Conservation (phyloP, 768 basidiomycete genomes). For the Tephrocybe sp. region DNA sequence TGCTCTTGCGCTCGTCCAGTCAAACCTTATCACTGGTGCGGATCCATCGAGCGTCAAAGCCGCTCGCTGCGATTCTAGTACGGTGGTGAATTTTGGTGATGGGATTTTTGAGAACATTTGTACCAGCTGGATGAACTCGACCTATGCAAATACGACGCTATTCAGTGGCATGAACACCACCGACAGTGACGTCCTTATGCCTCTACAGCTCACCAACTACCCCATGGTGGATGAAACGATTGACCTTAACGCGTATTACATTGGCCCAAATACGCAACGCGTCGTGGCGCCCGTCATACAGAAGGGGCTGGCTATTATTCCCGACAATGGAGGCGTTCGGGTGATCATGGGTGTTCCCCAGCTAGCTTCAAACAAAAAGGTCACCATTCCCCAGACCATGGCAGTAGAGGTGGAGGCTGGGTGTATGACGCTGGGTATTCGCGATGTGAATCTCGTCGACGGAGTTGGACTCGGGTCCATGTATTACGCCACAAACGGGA, state of each 20-base stretch:
- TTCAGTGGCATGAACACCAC: slow-evolving; percentile 18
- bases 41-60: slow-evolving; percentile 7
- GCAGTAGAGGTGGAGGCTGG: neutral
- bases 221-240: neutral
- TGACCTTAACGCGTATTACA: slow-evolving; percentile 13
- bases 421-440: slow-evolving; percentile 13
- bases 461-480: neutral
- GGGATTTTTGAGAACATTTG: slow-evolving; percentile 15
- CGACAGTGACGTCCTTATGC: slow-evolving; percentile 21
- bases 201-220: slow-evolving; percentile 13
- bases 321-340: slow-evolving; percentile 13
- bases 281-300: slow-evolving; percentile 6
- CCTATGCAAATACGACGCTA: slow-evolving; percentile 16
- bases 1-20: slow-evolving; percentile 9
- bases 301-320: slow-evolving; percentile 14
- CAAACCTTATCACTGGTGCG: slow-evolving; percentile 9
- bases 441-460: neutral
- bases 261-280: slow-evolving; percentile 13
- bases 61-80: slow-evolving; percentile 2
- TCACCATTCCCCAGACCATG: slow-evolving; percentile 5
- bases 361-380: neutral
- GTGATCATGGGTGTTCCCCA: slow-evolving; percentile 7
- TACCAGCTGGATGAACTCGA: slow-evolving; percentile 19
- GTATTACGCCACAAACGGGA: slow-evolving; percentile 9
- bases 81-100: slow-evolving; percentile 5